Conservation (phyloP, 805 yeast species). For the baker's yeast (Saccharomyces cerevisiae) region DNA sequence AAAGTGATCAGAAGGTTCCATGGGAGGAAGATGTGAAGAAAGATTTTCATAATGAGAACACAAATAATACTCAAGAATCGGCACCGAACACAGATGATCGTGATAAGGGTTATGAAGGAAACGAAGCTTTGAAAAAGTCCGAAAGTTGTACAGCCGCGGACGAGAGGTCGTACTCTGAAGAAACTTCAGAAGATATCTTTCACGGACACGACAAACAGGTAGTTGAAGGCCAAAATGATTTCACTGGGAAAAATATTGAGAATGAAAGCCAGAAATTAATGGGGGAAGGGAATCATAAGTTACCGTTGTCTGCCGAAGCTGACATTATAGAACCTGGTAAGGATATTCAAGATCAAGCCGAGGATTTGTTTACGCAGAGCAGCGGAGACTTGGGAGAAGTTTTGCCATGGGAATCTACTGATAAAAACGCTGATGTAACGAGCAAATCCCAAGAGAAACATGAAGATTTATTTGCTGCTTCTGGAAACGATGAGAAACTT, state of each 20-base stretch:
- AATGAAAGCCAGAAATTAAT: background rate
- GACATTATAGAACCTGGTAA: background rate
- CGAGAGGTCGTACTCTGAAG: background rate
- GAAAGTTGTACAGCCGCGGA: background rate
- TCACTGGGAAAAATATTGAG: background rate
- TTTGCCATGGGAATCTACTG: constrained; percentile 1
- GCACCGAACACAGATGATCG: background rate
- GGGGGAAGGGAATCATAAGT: background rate
- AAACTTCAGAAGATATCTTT: background rate
- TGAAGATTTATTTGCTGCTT: background rate
- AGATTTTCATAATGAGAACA: background rate
- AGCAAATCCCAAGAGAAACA: background rate
- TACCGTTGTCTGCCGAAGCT: background rate
- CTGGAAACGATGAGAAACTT: constrained; percentile 24
- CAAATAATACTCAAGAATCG: background rate
- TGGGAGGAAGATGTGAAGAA: constrained; percentile 8
- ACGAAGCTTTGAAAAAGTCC: background rate
- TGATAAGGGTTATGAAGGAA: background rate
- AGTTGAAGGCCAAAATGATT: background rate
- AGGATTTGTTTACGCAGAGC: background rate
- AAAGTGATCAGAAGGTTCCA: constrained; percentile 7
- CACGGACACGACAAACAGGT: background rate
- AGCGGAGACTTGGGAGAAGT: background rate
- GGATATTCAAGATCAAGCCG: background rate
- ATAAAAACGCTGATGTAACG: background rate